These are phyloP conservation scores for Daldinia concentrica DNA, from an alignment of 495 filamentous ascomycete genomes.

Conservation along the genomic window DNA sequence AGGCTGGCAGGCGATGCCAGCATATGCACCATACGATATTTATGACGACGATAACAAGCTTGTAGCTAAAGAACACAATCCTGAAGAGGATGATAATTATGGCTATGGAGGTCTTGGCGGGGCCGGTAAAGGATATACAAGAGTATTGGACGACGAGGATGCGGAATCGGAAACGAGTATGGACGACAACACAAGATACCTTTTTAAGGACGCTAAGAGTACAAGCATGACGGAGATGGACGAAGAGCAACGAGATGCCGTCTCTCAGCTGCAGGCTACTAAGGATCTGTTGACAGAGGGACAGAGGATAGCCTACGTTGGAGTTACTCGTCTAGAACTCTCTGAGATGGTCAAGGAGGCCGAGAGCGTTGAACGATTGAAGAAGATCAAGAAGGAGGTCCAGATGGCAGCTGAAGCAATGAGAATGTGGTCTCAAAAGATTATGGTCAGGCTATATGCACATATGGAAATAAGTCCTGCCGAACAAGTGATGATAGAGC, in stretches of 20 bases:
- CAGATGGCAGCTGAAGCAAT: slow-evolving; percentile 75
- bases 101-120: slow-evolving; percentile 81
- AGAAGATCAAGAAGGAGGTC: slow-evolving; percentile 72
- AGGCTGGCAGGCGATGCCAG: slow-evolving; percentile 93
- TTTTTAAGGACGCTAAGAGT: slow-evolving; percentile 77
- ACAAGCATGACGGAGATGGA: slow-evolving; percentile 66
- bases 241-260: slow-evolving; percentile 82
- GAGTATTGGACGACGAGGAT: slow-evolving; percentile 93
- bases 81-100: slow-evolving; percentile 75
- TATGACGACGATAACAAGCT: slow-evolving; percentile 94
- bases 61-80: slow-evolving; percentile 77
- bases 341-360: slow-evolving; percentile 76
- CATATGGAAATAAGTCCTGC: slow-evolving; percentile 94
- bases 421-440: slow-evolving; percentile 97
- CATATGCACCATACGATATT: slow-evolving; percentile 87
- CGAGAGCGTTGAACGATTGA: slow-evolving; percentile 63
- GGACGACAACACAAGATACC: slow-evolving; percentile 96
- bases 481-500: slow-evolving; percentile 99
- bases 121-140: slow-evolving; percentile 92
- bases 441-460: slow-evolving; percentile 90
- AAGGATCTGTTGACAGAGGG: slow-evolving; percentile 95
- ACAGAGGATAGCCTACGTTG: slow-evolving; percentile 96
- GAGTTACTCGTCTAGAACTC: slow-evolving; percentile 81
- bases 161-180: slow-evolving; percentile 91
- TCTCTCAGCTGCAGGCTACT: slow-evolving; percentile 93